phyloP scores from a whole-genome alignment of 805 yeast genomes.

The Osmozyma mogii region DNA sequence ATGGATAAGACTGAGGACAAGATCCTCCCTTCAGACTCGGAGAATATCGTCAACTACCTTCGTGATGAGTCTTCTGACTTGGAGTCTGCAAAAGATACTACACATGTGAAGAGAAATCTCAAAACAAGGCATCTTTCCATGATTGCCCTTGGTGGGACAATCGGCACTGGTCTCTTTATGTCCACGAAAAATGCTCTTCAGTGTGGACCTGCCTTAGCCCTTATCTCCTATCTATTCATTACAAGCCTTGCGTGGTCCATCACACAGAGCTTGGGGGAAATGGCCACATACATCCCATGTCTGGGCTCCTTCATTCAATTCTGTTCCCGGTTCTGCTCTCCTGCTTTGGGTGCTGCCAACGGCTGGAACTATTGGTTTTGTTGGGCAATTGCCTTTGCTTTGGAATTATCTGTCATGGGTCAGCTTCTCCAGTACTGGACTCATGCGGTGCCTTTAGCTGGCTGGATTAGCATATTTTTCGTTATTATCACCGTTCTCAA shows the following conservation, averaged over 20 bases:
- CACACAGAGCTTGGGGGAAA: constrained; percentile 68
- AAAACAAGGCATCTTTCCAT: constrained; percentile 64
- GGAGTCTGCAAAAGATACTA: too few species aligned
- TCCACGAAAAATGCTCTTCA: constrained; percentile 50
- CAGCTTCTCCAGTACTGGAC: constrained; percentile 62
- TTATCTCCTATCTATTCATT: constrained; percentile 62
- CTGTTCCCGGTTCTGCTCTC: constrained; percentile 58
- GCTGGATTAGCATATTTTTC: constrained; percentile 65
- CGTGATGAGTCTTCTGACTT: too few species aligned
- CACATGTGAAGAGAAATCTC: constrained; percentile 52
- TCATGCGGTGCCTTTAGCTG: constrained; percentile 57
- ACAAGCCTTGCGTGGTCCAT: constrained; percentile 59
- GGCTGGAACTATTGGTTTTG: constrained; percentile 74
- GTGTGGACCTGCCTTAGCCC: constrained; percentile 65
- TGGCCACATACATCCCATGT: constrained; percentile 73
- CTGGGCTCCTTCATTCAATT: constrained; percentile 64
- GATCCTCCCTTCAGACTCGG: too few species aligned
- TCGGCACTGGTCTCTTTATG: constrained; percentile 72
- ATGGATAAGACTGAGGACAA: too few species aligned
- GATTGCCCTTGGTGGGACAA: constrained; percentile 76
- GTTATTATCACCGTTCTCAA: constrained; percentile 46
- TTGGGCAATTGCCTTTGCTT: constrained; percentile 71
- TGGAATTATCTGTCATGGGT: constrained; percentile 66
- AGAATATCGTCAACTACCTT: too few species aligned
- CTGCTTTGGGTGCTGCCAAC: constrained; percentile 65